These are phyloP conservation scores for Gastrolobium villosum DNA, from an alignment of 306 rosid species.

Conservation along the genomic window DNA sequence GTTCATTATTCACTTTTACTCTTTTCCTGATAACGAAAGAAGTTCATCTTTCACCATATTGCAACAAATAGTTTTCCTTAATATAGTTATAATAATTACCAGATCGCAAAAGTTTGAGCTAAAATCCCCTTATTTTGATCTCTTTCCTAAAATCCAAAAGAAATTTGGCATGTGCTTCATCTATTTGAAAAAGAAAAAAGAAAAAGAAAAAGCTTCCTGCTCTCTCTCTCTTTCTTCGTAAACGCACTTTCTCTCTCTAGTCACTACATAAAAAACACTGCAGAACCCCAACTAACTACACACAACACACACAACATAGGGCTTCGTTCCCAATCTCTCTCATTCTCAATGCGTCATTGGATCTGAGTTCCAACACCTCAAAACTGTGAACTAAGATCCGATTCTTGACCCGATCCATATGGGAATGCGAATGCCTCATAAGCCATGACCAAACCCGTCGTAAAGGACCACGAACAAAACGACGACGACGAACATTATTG, in stretches of 20 bases:
- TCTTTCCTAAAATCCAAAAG: too few species aligned
- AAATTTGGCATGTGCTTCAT: too few species aligned
- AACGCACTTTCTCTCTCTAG: conserved; percentile 20
- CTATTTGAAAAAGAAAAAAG: background rate
- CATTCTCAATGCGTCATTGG: conserved; percentile 48
- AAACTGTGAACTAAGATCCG: background rate
- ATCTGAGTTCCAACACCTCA: conserved; percentile 64
- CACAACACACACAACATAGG: conserved; percentile 49
- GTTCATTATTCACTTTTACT: too few species aligned
- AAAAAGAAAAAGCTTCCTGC: background rate
- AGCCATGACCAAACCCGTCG: conserved; percentile 71
- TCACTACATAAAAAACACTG: background rate
- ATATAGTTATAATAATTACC: too few species aligned
- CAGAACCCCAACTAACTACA: conserved; percentile 11
- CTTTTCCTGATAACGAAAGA: too few species aligned
- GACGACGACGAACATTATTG: conserved; percentile 65
- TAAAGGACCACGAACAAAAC: conserved; percentile 43
- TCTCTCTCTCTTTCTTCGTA: background rate
- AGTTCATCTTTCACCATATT: too few species aligned
- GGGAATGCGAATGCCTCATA: conserved; percentile 71
- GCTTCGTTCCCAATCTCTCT: conserved; percentile 60
- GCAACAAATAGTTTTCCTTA: too few species aligned
- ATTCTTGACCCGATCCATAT: conserved; percentile 53
- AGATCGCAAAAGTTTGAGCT: too few species aligned
- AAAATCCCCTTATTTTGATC: too few species aligned